Evolutionary conservation across 352 stramenopile species (phyloP).

Genomic region (Pythium scleroteichum): DNA sequence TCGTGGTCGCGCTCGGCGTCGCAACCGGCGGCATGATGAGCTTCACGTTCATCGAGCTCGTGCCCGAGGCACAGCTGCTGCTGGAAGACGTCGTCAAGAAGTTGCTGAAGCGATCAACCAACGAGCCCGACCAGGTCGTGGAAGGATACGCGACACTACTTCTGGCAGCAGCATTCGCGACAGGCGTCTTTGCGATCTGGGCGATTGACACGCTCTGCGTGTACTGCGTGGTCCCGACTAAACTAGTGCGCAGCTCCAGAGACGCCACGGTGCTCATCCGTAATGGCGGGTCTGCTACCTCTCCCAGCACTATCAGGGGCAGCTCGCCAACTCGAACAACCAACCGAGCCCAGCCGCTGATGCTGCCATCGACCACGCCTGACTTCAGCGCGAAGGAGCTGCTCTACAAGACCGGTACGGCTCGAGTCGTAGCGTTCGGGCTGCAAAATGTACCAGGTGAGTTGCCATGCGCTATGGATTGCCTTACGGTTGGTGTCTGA

Average conservation of each 20-base stretch:
- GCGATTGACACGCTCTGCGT: slow-evolving; percentile 26
- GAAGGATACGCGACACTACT: slow-evolving; percentile 24
- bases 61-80: slow-evolving; percentile 15
- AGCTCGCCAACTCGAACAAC: slow-evolving; percentile 3
- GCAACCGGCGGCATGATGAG: slow-evolving; percentile 25
- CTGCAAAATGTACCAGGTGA: slow-evolving; percentile 26
- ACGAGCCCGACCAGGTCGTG: not conserved
- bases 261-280: slow-evolving; percentile 13
- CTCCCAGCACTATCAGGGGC: not conserved
- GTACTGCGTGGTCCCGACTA: slow-evolving; percentile 9
- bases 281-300: not conserved
- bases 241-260: slow-evolving; percentile 1
- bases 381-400: slow-evolving; percentile 18
- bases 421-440: slow-evolving; percentile 20
- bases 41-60: slow-evolving; percentile 29
- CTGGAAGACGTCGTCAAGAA: slow-evolving; percentile 10
- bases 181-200: slow-evolving; percentile 24
- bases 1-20: slow-evolving; percentile 27
- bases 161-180: slow-evolving; percentile 19
- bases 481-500: not conserved
- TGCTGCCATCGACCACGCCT: slow-evolving; percentile 1
- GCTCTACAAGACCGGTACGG: slow-evolving; percentile 25
- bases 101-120: not conserved
- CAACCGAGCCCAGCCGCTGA: slow-evolving; percentile 1
- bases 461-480: not conserved